These are phyloP conservation scores for Actinidia arguta DNA, from an alignment of 179 eudicot species.

Conservation along the genomic window DNA sequence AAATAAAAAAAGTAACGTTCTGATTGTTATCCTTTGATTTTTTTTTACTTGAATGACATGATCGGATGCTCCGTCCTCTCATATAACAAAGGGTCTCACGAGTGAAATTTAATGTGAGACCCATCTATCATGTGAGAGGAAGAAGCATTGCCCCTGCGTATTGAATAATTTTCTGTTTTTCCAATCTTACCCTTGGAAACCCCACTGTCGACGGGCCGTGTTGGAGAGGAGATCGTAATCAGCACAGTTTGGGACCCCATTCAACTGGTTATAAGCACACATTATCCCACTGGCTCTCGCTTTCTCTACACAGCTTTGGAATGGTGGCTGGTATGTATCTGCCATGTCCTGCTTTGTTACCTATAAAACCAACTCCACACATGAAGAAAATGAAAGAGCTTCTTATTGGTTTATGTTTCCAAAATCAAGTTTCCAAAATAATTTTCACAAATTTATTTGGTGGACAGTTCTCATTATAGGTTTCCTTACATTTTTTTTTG, in stretches of 20 bases:
- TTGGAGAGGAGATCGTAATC: slow-evolving; percentile 69
- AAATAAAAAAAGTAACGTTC: no score
- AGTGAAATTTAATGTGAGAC: background rate
- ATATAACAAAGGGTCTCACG: no score
- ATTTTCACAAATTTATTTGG: no score
- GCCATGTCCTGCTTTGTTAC: slow-evolving; percentile 85
- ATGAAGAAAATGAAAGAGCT: no score
- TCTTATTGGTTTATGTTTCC: no score
- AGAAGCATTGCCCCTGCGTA: background rate
- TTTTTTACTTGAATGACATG: no score
- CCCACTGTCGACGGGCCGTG: slow-evolving; percentile 77
- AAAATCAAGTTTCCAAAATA: no score
- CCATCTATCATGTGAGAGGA: background rate
- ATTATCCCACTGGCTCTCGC: slow-evolving; percentile 87
- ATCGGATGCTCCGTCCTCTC: no score
- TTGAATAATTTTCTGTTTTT: background rate
- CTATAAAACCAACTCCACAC: slow-evolving; percentile 31
- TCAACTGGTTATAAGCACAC: slow-evolving; percentile 91
- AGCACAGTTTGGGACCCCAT: slow-evolving; percentile 91
- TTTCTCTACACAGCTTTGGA: slow-evolving; percentile 69
- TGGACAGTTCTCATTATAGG: no score
- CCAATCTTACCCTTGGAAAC: slow-evolving; percentile 70
- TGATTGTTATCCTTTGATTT: no score
- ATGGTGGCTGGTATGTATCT: slow-evolving; percentile 90
- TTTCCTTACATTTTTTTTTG: background rate